Evolutionary conservation across 352 stramenopile genomes (phyloP).

Genomic region (Pythium grandisporangium): DNA sequence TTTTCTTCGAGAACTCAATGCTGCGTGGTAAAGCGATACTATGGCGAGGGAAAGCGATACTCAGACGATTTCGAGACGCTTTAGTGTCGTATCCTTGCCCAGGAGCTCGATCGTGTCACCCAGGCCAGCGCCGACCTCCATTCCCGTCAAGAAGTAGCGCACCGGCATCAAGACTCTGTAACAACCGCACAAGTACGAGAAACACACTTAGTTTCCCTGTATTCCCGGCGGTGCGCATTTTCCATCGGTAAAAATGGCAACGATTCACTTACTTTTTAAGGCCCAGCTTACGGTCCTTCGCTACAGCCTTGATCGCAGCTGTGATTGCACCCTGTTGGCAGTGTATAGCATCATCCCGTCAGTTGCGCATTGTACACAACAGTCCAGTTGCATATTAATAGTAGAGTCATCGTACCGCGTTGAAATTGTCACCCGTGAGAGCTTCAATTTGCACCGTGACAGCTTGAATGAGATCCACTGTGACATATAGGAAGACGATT

Average conservation of each 20-base stretch:
- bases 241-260: neutral
- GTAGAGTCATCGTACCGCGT: conserved; percentile 19
- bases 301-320: conserved; percentile 61
- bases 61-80: conserved; percentile 21
- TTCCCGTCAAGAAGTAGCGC: conserved; percentile 79
- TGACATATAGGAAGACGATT: too few species aligned
- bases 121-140: conserved; percentile 77
- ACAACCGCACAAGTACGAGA: neutral
- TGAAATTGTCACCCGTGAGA: conserved; percentile 61
- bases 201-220: conserved; percentile 1
- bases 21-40: too few species aligned
- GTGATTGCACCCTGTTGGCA: conserved; percentile 60
- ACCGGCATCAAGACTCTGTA: conserved; percentile 81
- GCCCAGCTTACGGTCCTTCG: conserved; percentile 66
- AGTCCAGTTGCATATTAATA: neutral
- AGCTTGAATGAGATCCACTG: conserved; percentile 42
- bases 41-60: too few species aligned
- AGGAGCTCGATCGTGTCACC: conserved; percentile 79
- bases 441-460: conserved; percentile 29
- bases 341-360: neutral
- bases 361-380: too few species aligned
- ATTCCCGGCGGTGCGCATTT: neutral
- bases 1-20: too few species aligned
- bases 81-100: conserved; percentile 44
- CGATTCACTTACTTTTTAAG: conserved; percentile 65